Base-by-base conservation (phyloP, 805 yeast genomes). In the Zygoascus flipseniorum region DNA sequence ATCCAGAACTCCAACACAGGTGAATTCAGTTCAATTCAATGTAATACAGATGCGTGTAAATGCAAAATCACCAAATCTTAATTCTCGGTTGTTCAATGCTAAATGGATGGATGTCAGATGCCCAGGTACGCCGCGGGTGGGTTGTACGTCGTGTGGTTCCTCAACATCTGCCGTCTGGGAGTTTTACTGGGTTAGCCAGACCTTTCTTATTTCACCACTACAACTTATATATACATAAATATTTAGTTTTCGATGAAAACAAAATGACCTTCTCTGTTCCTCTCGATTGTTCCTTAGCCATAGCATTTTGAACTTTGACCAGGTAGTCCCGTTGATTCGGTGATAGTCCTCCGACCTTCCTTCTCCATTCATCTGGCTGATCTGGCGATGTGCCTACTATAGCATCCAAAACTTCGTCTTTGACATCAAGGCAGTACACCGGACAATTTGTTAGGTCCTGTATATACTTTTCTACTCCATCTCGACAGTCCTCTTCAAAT, bases 331-430 rank as follows among this genome's bases (percentile, higher is more conserved):
- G 76, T 14, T 96, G 95, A 1, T 83, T 76, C 3, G 93, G 86
- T n/a, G 87, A 82, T 2, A 85, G 79, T 18, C 92, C 89, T 8
- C 90, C 86, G 4, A 92, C 89, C 59, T 86, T 85, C 61, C 95
- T 77, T 51, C 84, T 72, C 88, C 89, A 83, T 52, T 69, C 73
- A 26, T 69, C 72, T 5, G 56, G 57, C 13, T 61, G 58, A 32
- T 56, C 56, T 10, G 69, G 69, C 4, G 69, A 55, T 0, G 66
- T 56, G 8, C 61, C 54, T 8, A 58, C 49, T 42, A 92, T 86
- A 77, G 89, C 86, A 50, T 89, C 92, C 56, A 93, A 67, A 1
- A 88, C 86, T 56, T 89, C 97, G 60, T 88, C 96, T 56, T 84
- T 76, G 11, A 82, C 69, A 64, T 92, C 98, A 35, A 92, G 80